A percentile compares a stretch with the other conserved stretches of the same genome.
Evolutionary conservation across 139 green algal species (phyloP).

Genomic region (Volvox reticuliferus): DNA sequence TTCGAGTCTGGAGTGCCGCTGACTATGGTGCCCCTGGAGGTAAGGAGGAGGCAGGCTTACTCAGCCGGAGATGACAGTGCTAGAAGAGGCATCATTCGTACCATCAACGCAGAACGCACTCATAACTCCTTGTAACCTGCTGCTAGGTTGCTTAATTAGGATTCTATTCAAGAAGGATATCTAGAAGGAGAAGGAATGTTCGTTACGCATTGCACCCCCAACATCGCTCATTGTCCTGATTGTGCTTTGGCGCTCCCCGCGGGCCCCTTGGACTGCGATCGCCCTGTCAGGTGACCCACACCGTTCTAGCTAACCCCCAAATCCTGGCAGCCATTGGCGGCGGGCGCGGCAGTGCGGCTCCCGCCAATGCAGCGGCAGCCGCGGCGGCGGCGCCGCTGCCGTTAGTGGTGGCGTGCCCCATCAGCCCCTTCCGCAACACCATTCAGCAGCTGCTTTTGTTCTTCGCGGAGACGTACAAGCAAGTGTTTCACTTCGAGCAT

Average conservation of each 20-base stretch:
- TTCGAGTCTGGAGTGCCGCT: conserved; percentile 83
- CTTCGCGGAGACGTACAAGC: conserved; percentile 81
- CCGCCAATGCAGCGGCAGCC: not conserved
- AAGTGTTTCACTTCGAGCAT: conserved; percentile 87
- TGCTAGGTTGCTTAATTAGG: too few relatives aligned
- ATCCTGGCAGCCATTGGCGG: conserved; percentile 67
- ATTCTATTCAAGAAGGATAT: too few relatives aligned
- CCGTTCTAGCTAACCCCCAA: conserved; percentile 82
- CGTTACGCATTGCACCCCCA: not conserved
- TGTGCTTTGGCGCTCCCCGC: not conserved
- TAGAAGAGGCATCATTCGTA: too few relatives aligned
- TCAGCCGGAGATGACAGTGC: too few relatives aligned
- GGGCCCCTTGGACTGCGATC: not conserved
- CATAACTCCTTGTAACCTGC: too few relatives aligned
- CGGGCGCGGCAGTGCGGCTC: not conserved
- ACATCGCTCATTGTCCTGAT: not conserved
- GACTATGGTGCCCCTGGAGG: conserved; percentile 96
- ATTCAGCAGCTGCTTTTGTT: conserved; percentile 82
- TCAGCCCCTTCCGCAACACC: conserved; percentile 63
- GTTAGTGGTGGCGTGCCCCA: too few relatives aligned
- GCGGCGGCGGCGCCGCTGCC: not conserved
- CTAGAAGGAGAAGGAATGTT: too few relatives aligned
- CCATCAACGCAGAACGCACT: too few relatives aligned
- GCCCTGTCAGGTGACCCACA: conserved; percentile 88
- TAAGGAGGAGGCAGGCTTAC: conserved; percentile 51